These are phyloP conservation scores for Pestalotiopsis sp. DNA, from an alignment of 2,329 filamentous ascomycete genomes.

Conservation along the genomic window DNA sequence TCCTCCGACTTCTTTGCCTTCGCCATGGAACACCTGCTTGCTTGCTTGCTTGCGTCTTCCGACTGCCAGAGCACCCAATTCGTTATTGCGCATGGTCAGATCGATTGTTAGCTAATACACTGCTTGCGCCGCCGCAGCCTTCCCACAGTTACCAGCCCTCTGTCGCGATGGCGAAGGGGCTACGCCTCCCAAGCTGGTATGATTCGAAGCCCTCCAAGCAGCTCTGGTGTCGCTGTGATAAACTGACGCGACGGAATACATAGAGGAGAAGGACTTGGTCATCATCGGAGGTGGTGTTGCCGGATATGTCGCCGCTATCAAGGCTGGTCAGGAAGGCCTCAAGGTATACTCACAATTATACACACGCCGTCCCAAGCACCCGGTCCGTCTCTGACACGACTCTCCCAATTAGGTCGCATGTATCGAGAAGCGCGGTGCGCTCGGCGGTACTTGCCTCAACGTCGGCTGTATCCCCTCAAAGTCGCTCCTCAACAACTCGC, in stretches of 20 bases:
- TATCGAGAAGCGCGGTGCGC: slow-evolving; percentile 95
- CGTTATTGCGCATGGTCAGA: not conserved
- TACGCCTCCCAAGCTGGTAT: slow-evolving; percentile 62
- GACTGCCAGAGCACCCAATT: slow-evolving; percentile 11
- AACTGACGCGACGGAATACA: slow-evolving; percentile 24
- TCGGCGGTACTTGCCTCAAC: slow-evolving; percentile 97
- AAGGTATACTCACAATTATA: slow-evolving; percentile 65
- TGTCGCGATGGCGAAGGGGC: slow-evolving; percentile 58
- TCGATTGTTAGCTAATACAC: not conserved
- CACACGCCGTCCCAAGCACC: not conserved
- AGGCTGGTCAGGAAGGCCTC: slow-evolving; percentile 94
- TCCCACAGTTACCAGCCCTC: slow-evolving; percentile 46
- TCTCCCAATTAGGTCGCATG: slow-evolving; percentile 71
- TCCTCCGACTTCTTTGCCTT: slow-evolving; percentile 14
- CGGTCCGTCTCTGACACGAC: slow-evolving; percentile 12
- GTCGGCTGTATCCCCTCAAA: slow-evolving; percentile 99
- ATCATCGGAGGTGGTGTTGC: slow-evolving; percentile 98
- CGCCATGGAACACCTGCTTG: slow-evolving; percentile 1
- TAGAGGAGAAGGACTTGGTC: slow-evolving; percentile 95
- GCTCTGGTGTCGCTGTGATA: slow-evolving; percentile 49
- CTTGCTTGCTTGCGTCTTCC: slow-evolving; percentile 12
- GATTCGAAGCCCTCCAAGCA: slow-evolving; percentile 1
- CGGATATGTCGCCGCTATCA: slow-evolving; percentile 98
- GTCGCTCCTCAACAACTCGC: slow-evolving; percentile 98
- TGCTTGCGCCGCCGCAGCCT: slow-evolving; percentile 39